Percentiles rank a stretch among this genome's conserved stretches.
Conservation (phyloP, 495 filamentous ascomycete genomes). For the Mycothermus thermophilus region DNA sequence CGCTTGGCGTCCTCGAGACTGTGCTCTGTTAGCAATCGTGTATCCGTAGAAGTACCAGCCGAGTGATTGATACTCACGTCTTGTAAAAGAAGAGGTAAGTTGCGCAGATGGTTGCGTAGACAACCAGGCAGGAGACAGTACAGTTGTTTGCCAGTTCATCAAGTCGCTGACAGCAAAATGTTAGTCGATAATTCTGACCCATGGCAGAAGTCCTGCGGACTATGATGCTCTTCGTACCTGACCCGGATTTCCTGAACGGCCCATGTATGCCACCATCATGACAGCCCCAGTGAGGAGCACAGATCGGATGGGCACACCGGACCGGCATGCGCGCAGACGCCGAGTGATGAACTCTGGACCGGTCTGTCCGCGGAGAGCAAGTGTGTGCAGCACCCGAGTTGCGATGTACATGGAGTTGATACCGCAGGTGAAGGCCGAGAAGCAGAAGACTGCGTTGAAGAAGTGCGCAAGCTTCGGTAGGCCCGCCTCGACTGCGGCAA, state of each 20-base stretch:
- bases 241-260: slow-evolving; percentile 22
- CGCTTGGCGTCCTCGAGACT: slow-evolving; percentile 21
- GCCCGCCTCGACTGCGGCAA: slow-evolving; percentile 31
- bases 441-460: slow-evolving; percentile 37
- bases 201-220: not conserved
- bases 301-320: slow-evolving; percentile 37
- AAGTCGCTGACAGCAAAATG: slow-evolving; percentile 10
- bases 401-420: slow-evolving; percentile 35
- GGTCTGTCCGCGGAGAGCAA: slow-evolving; percentile 29
- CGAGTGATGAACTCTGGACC: slow-evolving; percentile 26
- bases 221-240: slow-evolving; percentile 14
- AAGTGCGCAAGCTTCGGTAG: slow-evolving; percentile 28
- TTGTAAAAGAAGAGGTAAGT: slow-evolving; percentile 31
- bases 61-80: slow-evolving; percentile 20
- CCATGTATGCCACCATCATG: slow-evolving; percentile 37
- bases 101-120: slow-evolving; percentile 31
- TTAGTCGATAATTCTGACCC: not conserved
- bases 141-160: slow-evolving; percentile 32
- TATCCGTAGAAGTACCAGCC: too few species aligned
- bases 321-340: slow-evolving; percentile 19
- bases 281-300: slow-evolving; percentile 31
- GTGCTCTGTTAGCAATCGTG: too few species aligned
- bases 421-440: slow-evolving; percentile 33
- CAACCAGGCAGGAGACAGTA: slow-evolving; percentile 31
- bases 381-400: slow-evolving; percentile 31